Evolutionary conservation across 2,329 filamentous ascomycete species (phyloP), one percentile per base, ranked within the genome.

Genomic region (Cladosporium velox): DNA sequence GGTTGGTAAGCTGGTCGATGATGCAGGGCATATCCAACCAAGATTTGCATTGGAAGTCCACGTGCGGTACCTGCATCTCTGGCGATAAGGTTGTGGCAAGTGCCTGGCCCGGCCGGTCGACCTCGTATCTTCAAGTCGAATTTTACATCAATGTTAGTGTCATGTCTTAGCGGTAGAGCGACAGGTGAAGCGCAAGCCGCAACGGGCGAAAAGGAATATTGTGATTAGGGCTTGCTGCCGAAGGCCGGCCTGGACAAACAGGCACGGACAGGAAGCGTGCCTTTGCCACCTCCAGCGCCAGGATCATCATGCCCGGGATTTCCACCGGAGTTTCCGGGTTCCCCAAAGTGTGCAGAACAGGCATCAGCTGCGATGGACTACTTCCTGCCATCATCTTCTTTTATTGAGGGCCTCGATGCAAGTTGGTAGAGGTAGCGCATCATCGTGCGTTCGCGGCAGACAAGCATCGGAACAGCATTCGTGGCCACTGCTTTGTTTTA

Each of bases 161-260:
- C 41, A 21, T 21, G 18, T n/a, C 8, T 21, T 47, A 47, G 41
- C n/a, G 41, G 41, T 12, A 47, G 10, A 47, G 41, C n/a, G n/a
- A 47, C n/a, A 47, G n/a, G 41, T 10, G n/a, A 7, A 47, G 41
- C 1, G n/a, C 41, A 47, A 21, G 41, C n/a, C 41, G n/a, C 41
- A 47, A 24, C 41, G n/a, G 41, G 41, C 41, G 54, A 21, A 32
- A 32, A 32, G 28, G 54, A 35, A 35, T 57, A 15, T 32, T 35
- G 34, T 28, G 49, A 12, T 47, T 47, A 59, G 58, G 58, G 58
- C 58, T 59, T 7, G 26, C 18, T 47, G 58, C 58, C 58, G 58
- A 24, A 59, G 35, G 15, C 58, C 58, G 38, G 26, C 38, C 38
- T 32, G 24, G 58, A 26, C 35, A 47, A 24, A 21, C 7, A 44